These are phyloP conservation scores for Mediolabrus comicus DNA, from an alignment of 108 stramenopile species.

Conservation along the genomic window DNA sequence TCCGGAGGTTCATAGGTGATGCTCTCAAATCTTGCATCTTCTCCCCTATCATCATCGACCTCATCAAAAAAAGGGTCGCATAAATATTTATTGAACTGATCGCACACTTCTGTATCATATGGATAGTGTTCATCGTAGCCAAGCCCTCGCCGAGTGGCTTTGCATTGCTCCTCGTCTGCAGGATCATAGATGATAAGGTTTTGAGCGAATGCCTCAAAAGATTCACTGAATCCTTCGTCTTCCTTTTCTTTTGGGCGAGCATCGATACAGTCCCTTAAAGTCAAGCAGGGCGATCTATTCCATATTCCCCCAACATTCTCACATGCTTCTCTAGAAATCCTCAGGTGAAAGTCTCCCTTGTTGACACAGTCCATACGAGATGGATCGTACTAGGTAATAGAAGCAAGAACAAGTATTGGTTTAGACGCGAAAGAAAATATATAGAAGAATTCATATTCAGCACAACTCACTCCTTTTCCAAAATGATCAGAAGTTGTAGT, in stretches of 20 bases:
- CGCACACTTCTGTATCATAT: constrained; percentile 8
- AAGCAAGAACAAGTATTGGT: neutral
- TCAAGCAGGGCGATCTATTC: neutral
- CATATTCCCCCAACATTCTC: constrained; percentile 6
- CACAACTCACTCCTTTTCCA: neutral
- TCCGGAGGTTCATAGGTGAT: neutral
- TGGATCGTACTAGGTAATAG: neutral
- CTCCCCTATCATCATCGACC: neutral
- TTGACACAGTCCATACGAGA: constrained; percentile 2
- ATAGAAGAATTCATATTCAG: neutral
- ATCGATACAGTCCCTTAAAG: neutral
- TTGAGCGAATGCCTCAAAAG: constrained; percentile 6
- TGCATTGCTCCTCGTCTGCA: constrained; percentile 1
- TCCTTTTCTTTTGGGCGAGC: neutral
- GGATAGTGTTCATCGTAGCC: constrained; percentile 4
- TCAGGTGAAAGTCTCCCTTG: neutral
- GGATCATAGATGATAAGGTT: neutral
- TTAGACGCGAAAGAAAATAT: neutral
- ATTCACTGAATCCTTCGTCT: neutral
- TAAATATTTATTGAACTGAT: neutral
- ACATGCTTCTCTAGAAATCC: constrained; percentile 3
- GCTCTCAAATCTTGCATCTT: neutral
- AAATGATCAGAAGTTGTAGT: neutral
- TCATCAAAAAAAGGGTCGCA: neutral
- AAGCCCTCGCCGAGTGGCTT: neutral